Base-by-base conservation (phyloP, 1,139 yeast species). In the Blastobotrys serpentis region DNA sequence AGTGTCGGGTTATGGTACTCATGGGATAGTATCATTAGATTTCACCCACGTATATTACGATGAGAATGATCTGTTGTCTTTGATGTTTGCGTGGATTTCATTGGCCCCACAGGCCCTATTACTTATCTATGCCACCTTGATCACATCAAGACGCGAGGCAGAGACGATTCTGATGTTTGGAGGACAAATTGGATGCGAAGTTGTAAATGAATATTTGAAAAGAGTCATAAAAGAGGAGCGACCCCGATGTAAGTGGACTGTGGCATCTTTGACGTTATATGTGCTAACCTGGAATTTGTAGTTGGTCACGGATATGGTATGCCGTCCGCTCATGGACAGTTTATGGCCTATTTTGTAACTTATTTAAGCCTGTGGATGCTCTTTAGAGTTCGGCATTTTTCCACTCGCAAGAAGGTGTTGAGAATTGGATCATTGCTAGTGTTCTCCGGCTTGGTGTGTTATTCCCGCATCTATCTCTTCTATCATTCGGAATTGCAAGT, bases 301-400 rank as follows among this genome's bases (percentile, higher is more conserved):
- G 77, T 50, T 43, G 69, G 71, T 2, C 56, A 82, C 47, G 85
- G 87, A 1, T 88, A 84, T 65, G 98, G 98, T 0, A 90, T 92
- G 98, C 98, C 98, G 0, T 82, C 92, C 49, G 96, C 98, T 1
- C 98, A 92, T 66, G 82, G 96, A 0, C 98, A 92, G 68, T 92
- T 90, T 67, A 86, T 89, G 89, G 94, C 95, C 1, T 92, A 82
- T 66, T 82, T 85, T 59, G 78, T 84, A 13, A 76, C 82, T 2
- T 89, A 87, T 65, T 72, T 81, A 49, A 63, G 76, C 6, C 73
- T 87, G 55, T 73, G 78, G 62, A 57, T 78, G 51, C 57, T 69
- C 52, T 64, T 72, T 32, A 74, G 77, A 69, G 77, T 62, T 48
- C 52, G 67, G 18, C 65, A 69, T 16, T 59, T 72, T 45, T 58